Conservation (phyloP, 2,329 filamentous ascomycete genomes). For the Myriosclerotinia scirpicola region DNA sequence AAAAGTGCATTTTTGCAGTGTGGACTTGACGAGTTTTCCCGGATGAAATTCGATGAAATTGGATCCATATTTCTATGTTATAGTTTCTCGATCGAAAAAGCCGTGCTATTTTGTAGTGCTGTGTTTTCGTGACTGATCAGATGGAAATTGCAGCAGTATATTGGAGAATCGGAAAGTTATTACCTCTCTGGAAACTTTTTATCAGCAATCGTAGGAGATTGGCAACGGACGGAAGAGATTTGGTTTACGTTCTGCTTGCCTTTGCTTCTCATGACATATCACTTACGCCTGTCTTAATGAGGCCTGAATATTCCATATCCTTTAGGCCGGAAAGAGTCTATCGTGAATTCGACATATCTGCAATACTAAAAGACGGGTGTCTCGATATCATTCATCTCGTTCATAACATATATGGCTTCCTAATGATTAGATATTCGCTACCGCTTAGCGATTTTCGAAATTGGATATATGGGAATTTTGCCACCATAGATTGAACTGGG, state of each 20-base stretch:
- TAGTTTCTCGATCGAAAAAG: neutral
- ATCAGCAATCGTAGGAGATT: neutral
- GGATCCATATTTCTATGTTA: neutral
- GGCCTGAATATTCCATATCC: neutral
- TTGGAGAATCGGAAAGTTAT: neutral
- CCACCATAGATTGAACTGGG: constrained; percentile 26
- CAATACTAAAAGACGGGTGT: neutral
- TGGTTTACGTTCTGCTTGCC: neutral
- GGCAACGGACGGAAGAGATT: neutral
- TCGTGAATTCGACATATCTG: neutral
- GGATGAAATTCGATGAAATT: neutral
- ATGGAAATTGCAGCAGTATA: neutral
- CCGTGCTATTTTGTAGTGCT: neutral
- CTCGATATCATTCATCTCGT: neutral
- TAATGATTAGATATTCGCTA: neutral
- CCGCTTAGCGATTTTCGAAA: neutral
- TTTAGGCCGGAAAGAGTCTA: neutral
- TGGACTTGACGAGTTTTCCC: neutral
- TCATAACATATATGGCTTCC: neutral
- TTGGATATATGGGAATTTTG: constrained; percentile 28
- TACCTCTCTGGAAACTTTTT: neutral
- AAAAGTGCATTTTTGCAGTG: constrained; percentile 29
- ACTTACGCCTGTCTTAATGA: neutral
- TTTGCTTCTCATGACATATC: neutral
- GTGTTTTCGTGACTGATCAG: neutral